Evolutionary conservation across 129 eudicot genomes (phyloP), one percentile per base, ranked within the genome.

Genomic region (Tagetes patula): DNA sequence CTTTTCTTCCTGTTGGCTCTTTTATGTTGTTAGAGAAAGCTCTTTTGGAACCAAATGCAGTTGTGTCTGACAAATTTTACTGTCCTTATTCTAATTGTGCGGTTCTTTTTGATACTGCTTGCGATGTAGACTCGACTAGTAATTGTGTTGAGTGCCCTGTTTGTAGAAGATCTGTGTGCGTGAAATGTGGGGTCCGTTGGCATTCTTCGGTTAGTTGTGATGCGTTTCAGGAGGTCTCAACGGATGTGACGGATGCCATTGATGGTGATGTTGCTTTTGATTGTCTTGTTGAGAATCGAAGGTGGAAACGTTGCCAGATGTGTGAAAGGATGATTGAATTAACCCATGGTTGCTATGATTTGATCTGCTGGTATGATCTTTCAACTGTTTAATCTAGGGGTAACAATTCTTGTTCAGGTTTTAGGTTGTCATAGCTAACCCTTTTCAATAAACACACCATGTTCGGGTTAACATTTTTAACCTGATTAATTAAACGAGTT

Each of bases 181-280:
- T 85, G 68, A 84, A 85, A 58, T 90, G 96, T 83, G 86, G 86
- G 73, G 96, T 85, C 60, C 85, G 87, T 32, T 87, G 94, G 96
- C 96, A 90, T 82, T 67, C 82, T 65, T 79, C 86, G 1, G 36
- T 85, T 80, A 85, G 83, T 5, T 90, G 93, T 70, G 87, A 83
- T 40, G 87, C 85, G 81, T 90, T 83, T 69, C 93, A 81, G 56
- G 72, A 61, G 4, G 45, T 37, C 45, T 61, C 67, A 12, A 4
- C 14, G 9, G 67, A 11, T 43, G 67, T 52, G 75, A 83, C 87
- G 68, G 87, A 79, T 69, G 71, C 75, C 12, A 13, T 36, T 61
- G 45, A 36, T 12, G 67, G 76, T 48, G 85, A 84, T 36, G 50
- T 82, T 10, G 78, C 75, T 38, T 75, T 80, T 66, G 82, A 72